Percentiles rank a stretch among this genome's conserved stretches.
Conservation (phyloP, 768 basidiomycete genomes). For the Naematelia aurantialba region DNA sequence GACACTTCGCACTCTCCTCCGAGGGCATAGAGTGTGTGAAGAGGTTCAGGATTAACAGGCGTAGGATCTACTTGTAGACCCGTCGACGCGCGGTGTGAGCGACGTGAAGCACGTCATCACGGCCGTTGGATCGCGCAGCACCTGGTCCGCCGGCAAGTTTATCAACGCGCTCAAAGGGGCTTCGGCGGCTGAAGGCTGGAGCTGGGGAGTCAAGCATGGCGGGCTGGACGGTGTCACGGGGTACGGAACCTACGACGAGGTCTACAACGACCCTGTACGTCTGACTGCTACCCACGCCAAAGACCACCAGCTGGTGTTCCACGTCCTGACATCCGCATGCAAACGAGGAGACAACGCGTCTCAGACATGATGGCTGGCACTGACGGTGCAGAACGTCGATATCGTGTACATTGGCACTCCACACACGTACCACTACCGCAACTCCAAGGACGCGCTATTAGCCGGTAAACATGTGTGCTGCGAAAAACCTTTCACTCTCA, state of each 20-base stretch:
- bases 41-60: not conserved
- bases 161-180: constrained; percentile 52
- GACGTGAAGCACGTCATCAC: constrained; percentile 46
- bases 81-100: constrained; percentile 56
- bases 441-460: constrained; percentile 69
- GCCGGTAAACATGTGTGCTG: constrained; percentile 81
- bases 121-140: constrained; percentile 73
- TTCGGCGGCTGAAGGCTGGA: constrained; percentile 50
- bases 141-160: constrained; percentile 67
- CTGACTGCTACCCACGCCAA: no score
- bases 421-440: constrained; percentile 75
- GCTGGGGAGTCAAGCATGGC: not conserved
- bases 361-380: no score
- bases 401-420: constrained; percentile 81
- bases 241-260: constrained; percentile 69
- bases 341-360: no score
- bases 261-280: constrained; percentile 66
- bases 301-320: no score
- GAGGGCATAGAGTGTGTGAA: no score
- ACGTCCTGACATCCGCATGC: no score
- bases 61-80: constrained; percentile 73
- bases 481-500: constrained; percentile 82
- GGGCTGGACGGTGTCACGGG: constrained; percentile 25
- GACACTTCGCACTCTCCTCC: not conserved
- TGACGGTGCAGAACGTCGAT: constrained; percentile 60